Evolutionary conservation across 176 grass and related monocot genomes (phyloP).

Genomic region (Pontederia paniculata): DNA sequence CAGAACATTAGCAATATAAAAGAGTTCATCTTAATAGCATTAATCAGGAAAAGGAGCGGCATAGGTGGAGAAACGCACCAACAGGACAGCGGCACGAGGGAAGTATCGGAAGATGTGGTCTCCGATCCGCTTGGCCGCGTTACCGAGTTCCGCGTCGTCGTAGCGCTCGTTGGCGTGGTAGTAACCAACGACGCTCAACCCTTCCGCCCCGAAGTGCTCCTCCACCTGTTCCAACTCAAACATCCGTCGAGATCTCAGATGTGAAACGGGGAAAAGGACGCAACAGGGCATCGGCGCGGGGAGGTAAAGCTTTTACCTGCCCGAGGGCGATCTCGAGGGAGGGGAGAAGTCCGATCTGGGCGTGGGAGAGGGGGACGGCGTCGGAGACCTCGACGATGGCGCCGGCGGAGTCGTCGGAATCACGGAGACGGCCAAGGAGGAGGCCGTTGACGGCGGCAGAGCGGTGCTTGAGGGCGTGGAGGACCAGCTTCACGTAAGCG

Average conservation of each 20-base stretch:
- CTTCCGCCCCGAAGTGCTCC: conserved; percentile 53
- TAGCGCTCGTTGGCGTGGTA: conserved; percentile 90
- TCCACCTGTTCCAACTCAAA: conserved; percentile 26
- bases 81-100: conserved; percentile 65
- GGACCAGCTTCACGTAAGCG: conserved; percentile 77
- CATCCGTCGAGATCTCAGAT: background rate
- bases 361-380: conserved; percentile 65
- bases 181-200: conserved; percentile 75
- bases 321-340: conserved; percentile 83
- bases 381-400: conserved; percentile 45
- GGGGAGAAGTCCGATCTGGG: conserved; percentile 76
- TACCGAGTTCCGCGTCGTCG: conserved; percentile 55
- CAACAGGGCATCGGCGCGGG: background rate
- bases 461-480: conserved; percentile 85
- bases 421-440: conserved; percentile 53
- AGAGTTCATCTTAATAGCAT: conserved; percentile 7
- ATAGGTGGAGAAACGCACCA: conserved; percentile 23
- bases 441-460: conserved; percentile 74
- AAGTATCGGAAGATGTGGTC: conserved; percentile 94
- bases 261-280: background rate
- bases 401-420: conserved; percentile 13
- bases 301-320: conserved; percentile 20
- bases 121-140: conserved; percentile 72
- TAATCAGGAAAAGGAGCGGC: background rate
- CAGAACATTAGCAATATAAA: conserved; percentile 6